phyloP scores from a whole-genome alignment of 2,329 filamentous ascomycete species.

The Diaporthe aspalathi region DNA sequence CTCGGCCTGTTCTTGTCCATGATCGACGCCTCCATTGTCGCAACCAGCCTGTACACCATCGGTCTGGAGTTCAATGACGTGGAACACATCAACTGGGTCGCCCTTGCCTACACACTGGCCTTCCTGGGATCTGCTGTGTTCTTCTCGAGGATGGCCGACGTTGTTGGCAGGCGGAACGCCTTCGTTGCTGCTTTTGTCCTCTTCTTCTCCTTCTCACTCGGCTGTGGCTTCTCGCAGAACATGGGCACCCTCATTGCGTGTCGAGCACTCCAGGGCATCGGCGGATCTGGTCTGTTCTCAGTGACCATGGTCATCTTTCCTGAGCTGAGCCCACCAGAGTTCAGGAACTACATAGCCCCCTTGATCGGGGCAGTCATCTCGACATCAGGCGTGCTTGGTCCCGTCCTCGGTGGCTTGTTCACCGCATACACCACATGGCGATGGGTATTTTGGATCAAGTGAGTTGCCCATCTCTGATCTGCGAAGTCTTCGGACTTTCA shows the following conservation, averaged over 20 bases:
- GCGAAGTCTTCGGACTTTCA: too few relatives aligned
- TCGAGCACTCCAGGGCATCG: conserved; percentile 62
- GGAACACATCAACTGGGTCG: conserved; percentile 63
- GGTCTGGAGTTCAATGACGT: conserved; percentile 61
- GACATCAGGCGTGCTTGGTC: conserved; percentile 61
- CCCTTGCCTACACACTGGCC: conserved; percentile 65
- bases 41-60: conserved; percentile 68
- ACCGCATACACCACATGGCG: conserved; percentile 63
- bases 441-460: conserved; percentile 72
- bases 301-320: conserved; percentile 67
- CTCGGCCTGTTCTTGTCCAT: conserved; percentile 68
- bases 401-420: conserved; percentile 62
- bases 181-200: conserved; percentile 63
- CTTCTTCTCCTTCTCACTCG: conserved; percentile 68
- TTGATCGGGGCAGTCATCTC: conserved; percentile 62
- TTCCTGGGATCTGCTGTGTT: conserved; percentile 69
- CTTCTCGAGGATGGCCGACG: conserved; percentile 65
- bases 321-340: conserved; percentile 57
- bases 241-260: conserved; percentile 61
- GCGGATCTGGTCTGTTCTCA: conserved; percentile 64
- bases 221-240: conserved; percentile 60
- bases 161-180: conserved; percentile 64
- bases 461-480: conserved; percentile 40
- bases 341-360: conserved; percentile 57
- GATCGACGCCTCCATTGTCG: conserved; percentile 70